These are phyloP conservation scores for Trichothecium roseum DNA, from an alignment of 2,329 filamentous ascomycete genomes.

Conservation along the genomic window DNA sequence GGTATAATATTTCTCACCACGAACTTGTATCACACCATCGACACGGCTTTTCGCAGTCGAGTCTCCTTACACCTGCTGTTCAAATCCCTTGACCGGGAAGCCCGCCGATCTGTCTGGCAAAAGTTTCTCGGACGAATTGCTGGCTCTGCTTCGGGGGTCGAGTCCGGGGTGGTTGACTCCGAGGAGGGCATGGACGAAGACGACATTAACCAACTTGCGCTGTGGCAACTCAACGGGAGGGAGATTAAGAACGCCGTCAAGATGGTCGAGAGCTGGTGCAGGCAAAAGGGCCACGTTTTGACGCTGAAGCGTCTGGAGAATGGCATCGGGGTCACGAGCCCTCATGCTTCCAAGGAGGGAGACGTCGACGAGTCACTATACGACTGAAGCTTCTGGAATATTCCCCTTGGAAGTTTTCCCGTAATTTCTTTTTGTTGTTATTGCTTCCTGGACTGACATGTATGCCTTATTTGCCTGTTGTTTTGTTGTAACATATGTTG, in stretches of 20 bases:
- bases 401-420: no score
- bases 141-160: no score
- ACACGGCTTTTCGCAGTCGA: slow-evolving; percentile 33
- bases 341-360: slow-evolving; percentile 25
- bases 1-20: slow-evolving; percentile 35
- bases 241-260: slow-evolving; percentile 38
- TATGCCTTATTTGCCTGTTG: no score
- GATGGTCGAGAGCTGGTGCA: slow-evolving; percentile 34
- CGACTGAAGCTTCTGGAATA: no score
- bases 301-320: slow-evolving; percentile 30
- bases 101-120: slow-evolving; percentile 30
- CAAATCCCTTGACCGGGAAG: slow-evolving; percentile 23
- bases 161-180: no score
- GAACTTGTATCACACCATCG: slow-evolving; percentile 30
- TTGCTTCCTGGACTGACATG: no score
- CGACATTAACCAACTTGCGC: slow-evolving; percentile 26
- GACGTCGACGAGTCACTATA: slow-evolving; percentile 17
- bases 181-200: slow-evolving; percentile 1
- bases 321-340: slow-evolving; percentile 33
- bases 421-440: no score
- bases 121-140: slow-evolving; percentile 35
- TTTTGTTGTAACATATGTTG: no score
- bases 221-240: slow-evolving; percentile 32
- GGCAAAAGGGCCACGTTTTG: slow-evolving; percentile 30
- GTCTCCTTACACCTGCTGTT: slow-evolving; percentile 37